Base-by-base conservation (phyloP, 768 basidiomycete species). In the Collybia sordida region DNA sequence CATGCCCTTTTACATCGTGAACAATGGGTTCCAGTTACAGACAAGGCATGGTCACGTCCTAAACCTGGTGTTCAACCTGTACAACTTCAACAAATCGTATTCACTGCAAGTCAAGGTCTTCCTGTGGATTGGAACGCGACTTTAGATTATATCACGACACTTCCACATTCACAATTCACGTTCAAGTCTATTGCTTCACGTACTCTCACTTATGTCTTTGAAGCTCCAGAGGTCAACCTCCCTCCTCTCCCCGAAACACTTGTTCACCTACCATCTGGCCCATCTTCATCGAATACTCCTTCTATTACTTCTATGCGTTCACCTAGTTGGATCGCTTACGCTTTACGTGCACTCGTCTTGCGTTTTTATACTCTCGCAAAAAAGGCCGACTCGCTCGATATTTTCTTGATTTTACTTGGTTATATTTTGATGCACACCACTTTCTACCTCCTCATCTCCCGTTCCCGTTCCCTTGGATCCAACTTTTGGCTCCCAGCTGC, bases 381-480 rank as follows among this genome's bases (percentile, higher is more conserved):
- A 83, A 92, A 93, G 73, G 94, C 97, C 9, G 92, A 97, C 67
- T 94, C 93, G 0, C 82, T 95, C 19, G 97, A 99, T 69, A 98
- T 99, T 61, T 75, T 96, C 46, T 85, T 98, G 55, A 93, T 99
- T 59, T 81, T 98, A 17, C 78, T 90, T 9, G 97, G 96, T 12
- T 98, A 98, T 66, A 70, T 95, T 46, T 78, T 98, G 39, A 98
- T 99, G 97, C 94, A 98, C 71, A 80, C 77, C 4, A 96, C 95
- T 2, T 98, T 99, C 71, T 83, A 94, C 64, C 85, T 93, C 45
- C 81, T 98, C 45, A 88, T 96, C 71, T 74, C 88, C 56, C 89
- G 90, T 54, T 93, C 94, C 54, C 83, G 96, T 19, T 83, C 86
- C 17, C 80, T 99, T 25, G 93, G 93, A 71, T 72, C 77, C 15